phyloP scores from a whole-genome alignment of 179 eudicot species.

The Beta lomatogona region DNA sequence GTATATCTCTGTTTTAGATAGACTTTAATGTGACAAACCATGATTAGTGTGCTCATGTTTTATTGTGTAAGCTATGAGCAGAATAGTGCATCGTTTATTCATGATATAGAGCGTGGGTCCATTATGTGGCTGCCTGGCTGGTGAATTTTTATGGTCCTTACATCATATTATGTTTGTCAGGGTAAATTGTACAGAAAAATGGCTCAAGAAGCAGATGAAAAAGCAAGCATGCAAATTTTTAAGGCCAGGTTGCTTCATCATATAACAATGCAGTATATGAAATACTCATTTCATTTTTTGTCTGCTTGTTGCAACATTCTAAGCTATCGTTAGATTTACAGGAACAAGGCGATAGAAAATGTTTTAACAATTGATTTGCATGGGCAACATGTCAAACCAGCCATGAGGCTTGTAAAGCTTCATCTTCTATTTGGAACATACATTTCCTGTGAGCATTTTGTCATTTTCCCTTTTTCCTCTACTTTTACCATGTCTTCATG shows the following conservation, averaged over 20 bases:
- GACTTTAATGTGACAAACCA: not conserved
- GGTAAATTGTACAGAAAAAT: constrained; percentile 61
- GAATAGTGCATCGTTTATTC: not conserved
- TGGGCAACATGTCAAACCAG: constrained; percentile 95
- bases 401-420: constrained; percentile 83
- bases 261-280: constrained; percentile 1
- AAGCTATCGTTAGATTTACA: constrained; percentile 35
- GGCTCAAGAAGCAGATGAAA: constrained; percentile 90
- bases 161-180: constrained; percentile 37
- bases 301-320: not conserved
- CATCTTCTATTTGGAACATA: constrained; percentile 88
- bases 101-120: not conserved
- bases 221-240: constrained; percentile 92
- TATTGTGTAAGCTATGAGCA: not conserved
- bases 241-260: constrained; percentile 61
- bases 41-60: not conserved
- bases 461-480: constrained; percentile 1
- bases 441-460: constrained; percentile 67
- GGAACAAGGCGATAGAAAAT: constrained; percentile 81
- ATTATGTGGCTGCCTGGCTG: not conserved
- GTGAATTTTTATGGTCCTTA: not conserved
- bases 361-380: constrained; percentile 94
- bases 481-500: not conserved
- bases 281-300: not conserved
- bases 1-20: not conserved